Evolutionary conservation across 257 asterid genomes (phyloP), one percentile per base, ranked within the genome.

Genomic region (Paraleonurus japonicus): DNA sequence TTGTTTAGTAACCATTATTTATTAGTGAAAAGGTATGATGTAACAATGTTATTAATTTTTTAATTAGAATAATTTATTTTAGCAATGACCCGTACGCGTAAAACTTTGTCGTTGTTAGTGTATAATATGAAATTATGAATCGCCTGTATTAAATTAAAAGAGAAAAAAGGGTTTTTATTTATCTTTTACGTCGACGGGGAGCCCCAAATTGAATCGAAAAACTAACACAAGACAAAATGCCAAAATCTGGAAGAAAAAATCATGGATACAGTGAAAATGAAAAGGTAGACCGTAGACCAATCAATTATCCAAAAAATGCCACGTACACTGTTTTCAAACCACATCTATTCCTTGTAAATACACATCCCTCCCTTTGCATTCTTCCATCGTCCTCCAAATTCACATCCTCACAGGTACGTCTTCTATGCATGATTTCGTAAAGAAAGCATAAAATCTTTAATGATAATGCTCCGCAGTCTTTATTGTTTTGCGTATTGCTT

Each of bases 261-360:
- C 54, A 75, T 9, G 55, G 61, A 37, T 16, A 7, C 57, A 58
- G 22, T n/a, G 30, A 65, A 62, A 35, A 35, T 20, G 54, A 33
- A 54, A 50, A 32, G 47, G 70, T 62, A 71, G 74, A 50, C 80
- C 76, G 70, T 62, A 71, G 74, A 50, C 80, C 76, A 74, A 80
- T 81, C 73, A 70, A 19, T 74, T 78, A 79, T 51, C 67, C 72
- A 67, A 28, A 71, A 63, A 35, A 51, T 4, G 87, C 92, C 97
- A 90, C 97, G 95, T 84, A 72, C 54, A 12, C 71, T 16, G 16
- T 51, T 78, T 71, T 55, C 79, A 76, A 45, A 81, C 95, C 95
- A 90, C 90, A 90, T 78, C 87, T 81, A 41, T 65, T 83, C 79
- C 80, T 85, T 82, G 79, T 79, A 86, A 81, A 82, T 67, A 33